Conservation (phyloP, 1,284 basidiomycete genomes). For the Schizophyllum amplum region DNA sequence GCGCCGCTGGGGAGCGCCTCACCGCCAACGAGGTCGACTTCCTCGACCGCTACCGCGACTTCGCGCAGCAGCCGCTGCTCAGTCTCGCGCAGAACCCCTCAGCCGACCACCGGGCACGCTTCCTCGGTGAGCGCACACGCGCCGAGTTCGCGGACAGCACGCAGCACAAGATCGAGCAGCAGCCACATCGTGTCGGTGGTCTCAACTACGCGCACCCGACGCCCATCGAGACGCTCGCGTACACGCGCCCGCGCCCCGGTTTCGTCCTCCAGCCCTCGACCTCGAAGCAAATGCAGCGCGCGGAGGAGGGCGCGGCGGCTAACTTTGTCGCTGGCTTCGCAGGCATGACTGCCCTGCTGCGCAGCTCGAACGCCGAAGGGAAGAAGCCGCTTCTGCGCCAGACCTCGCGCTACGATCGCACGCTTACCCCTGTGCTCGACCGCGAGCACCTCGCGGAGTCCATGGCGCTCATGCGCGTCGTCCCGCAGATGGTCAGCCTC, state of each 20-base stretch:
- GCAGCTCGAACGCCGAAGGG: slow-evolving; percentile 6
- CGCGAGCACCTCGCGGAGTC: slow-evolving; percentile 1
- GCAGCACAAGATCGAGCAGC: slow-evolving; percentile 38
- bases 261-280: slow-evolving; percentile 35
- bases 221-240: slow-evolving; percentile 43
- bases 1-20: not conserved
- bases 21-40: not conserved
- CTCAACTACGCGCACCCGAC: slow-evolving; percentile 50
- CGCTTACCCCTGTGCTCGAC: slow-evolving; percentile 6
- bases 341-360: slow-evolving; percentile 24
- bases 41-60: slow-evolving; percentile 14
- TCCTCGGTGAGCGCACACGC: slow-evolving; percentile 29
- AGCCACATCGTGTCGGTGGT: slow-evolving; percentile 57
- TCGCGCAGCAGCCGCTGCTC: slow-evolving; percentile 11
- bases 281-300: slow-evolving; percentile 1
- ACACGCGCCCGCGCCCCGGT: slow-evolving; percentile 46
- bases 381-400: slow-evolving; percentile 16
- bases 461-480: slow-evolving; percentile 9
- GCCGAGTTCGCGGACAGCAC: slow-evolving; percentile 21
- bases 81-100: slow-evolving; percentile 24
- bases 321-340: slow-evolving; percentile 26
- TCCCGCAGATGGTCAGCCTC: not conserved
- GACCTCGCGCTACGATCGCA: not conserved
- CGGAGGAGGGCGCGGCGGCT: not conserved
- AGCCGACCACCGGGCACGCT: slow-evolving; percentile 19